These are phyloP conservation scores for Candida multigemmis DNA, from an alignment of 805 yeast species.

Conservation along the genomic window DNA sequence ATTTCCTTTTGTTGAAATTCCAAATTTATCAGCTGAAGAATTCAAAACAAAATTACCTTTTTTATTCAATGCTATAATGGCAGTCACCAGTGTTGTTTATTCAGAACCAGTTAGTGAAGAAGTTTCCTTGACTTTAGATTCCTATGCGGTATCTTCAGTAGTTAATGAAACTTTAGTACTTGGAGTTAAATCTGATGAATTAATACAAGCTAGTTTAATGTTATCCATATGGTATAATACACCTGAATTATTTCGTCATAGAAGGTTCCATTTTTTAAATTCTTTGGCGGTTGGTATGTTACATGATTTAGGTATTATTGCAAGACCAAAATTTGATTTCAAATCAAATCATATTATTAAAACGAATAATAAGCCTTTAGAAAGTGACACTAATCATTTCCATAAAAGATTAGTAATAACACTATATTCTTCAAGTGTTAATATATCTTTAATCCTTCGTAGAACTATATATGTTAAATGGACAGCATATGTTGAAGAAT, in stretches of 20 bases:
- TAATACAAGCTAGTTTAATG: slow-evolving; percentile 52
- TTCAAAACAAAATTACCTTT: slow-evolving; percentile 48
- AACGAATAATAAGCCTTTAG: too few species aligned
- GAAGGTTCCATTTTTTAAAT: slow-evolving; percentile 66
- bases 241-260: slow-evolving; percentile 72
- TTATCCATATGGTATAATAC: slow-evolving; percentile 75
- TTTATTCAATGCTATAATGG: slow-evolving; percentile 56
- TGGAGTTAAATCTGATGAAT: slow-evolving; percentile 64
- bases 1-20: slow-evolving; percentile 53
- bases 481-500: slow-evolving; percentile 56
- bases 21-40: slow-evolving; percentile 35
- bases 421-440: slow-evolving; percentile 53
- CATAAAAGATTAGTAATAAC: slow-evolving; percentile 44
- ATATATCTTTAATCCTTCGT: slow-evolving; percentile 56
- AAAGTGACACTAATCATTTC: slow-evolving; percentile 18
- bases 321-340: slow-evolving; percentile 9
- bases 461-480: slow-evolving; percentile 55
- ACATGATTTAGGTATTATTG: slow-evolving; percentile 68
- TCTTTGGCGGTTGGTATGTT: slow-evolving; percentile 58
- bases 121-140: slow-evolving; percentile 39
- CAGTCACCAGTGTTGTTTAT: slow-evolving; percentile 43
- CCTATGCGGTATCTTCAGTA: slow-evolving; percentile 41
- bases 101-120: slow-evolving; percentile 23
- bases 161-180: slow-evolving; percentile 53
- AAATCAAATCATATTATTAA: slow-evolving; percentile 1